Evolutionary conservation across 345 rosid species (phyloP).

Genomic region (Citrus trifoliata): DNA sequence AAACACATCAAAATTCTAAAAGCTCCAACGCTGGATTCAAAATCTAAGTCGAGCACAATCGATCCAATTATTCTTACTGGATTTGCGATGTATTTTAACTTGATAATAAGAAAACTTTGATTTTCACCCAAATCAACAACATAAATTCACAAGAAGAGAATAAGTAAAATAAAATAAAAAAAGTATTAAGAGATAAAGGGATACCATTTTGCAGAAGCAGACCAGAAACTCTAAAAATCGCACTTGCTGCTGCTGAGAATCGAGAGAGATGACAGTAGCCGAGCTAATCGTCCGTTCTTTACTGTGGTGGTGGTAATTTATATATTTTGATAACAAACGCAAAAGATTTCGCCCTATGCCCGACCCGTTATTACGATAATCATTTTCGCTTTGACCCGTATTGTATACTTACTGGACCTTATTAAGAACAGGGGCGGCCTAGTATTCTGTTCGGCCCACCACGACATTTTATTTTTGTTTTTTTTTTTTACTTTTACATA

Average conservation of each 20-base stretch:
- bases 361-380: neutral
- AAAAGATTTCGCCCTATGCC: conserved; percentile 3
- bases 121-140: neutral
- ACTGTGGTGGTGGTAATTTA: neutral
- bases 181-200: neutral
- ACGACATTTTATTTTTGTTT: too few species aligned
- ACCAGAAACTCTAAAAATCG: conserved; percentile 4
- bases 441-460: neutral
- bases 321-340: neutral
- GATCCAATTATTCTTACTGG: too few species aligned
- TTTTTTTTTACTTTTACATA: too few species aligned
- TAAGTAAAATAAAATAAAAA: neutral
- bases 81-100: too few species aligned
- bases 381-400: too few species aligned
- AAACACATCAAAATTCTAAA: neutral
- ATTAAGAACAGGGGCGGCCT: neutral
- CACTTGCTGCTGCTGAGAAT: neutral
- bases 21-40: neutral
- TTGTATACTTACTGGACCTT: too few species aligned
- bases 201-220: conserved; percentile 18
- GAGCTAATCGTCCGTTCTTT: neutral
- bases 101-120: too few species aligned
- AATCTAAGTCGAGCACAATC: neutral
- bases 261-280: neutral
- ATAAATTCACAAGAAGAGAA: neutral